Percentiles rank a stretch among this genome's conserved stretches.
phyloP scores from a whole-genome alignment of 2,329 filamentous ascomycete species.

The Diaporthe ampelina region DNA sequence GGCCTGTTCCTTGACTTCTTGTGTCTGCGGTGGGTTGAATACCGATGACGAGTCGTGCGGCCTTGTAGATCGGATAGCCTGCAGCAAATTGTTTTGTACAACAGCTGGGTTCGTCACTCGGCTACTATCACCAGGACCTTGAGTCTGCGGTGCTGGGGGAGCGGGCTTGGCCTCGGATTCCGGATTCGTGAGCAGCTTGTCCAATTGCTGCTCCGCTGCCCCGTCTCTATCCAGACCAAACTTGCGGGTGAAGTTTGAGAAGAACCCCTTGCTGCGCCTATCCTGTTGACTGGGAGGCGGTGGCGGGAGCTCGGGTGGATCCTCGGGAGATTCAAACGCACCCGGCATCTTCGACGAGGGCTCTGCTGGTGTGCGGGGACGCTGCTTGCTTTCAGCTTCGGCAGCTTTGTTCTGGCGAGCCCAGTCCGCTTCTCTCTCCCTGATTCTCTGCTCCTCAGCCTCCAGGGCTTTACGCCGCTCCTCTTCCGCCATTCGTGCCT shows the following conservation, averaged over 20 bases:
- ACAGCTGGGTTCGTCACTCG: conserved; percentile 72
- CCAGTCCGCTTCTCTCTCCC: conserved; percentile 66
- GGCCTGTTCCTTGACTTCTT: conserved; percentile 82
- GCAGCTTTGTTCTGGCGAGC: conserved; percentile 59
- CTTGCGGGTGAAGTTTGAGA: conserved; percentile 76
- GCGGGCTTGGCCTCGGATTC: conserved; percentile 44
- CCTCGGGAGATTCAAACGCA: conserved; percentile 78
- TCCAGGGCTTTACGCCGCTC: conserved; percentile 81
- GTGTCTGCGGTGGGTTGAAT: conserved; percentile 80
- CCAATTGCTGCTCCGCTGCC: conserved; percentile 56
- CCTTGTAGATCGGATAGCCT: conserved; percentile 83
- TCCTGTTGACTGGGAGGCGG: conserved; percentile 49
- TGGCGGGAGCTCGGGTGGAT: conserved; percentile 48
- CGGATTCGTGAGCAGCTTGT: conserved; percentile 54
- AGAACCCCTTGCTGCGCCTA: conserved; percentile 69
- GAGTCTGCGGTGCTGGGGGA: conserved; percentile 31
- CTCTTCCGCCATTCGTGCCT: conserved; percentile 88
- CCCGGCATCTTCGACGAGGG: conserved; percentile 83
- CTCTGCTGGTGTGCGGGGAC: conserved; percentile 77
- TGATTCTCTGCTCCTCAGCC: conserved; percentile 78
- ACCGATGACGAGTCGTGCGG: conserved; percentile 80
- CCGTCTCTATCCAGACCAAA: conserved; percentile 75
- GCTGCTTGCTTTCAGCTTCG: conserved; percentile 56
- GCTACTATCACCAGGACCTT: conserved; percentile 57
- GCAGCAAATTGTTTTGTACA: conserved; percentile 79